Percentiles rank a stretch among this genome's conserved stretches.
phyloP scores from a whole-genome alignment of 2,329 filamentous ascomycete species.

The Lachnellula subtilissima region DNA sequence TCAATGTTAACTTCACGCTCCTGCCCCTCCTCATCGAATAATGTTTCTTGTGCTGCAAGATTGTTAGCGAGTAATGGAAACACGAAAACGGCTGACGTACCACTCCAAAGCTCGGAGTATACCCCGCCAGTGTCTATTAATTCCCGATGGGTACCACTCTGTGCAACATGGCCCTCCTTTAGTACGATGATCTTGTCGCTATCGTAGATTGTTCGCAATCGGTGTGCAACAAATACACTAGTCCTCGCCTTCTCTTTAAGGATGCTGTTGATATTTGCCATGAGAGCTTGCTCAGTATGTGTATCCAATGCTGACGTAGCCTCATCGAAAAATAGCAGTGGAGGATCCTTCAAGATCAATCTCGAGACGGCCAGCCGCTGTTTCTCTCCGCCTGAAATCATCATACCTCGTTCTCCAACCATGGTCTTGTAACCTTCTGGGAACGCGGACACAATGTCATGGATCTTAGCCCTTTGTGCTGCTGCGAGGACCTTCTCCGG shows the following conservation, averaged over 20 bases:
- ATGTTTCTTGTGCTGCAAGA: constrained; percentile 55
- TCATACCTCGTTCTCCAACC: constrained; percentile 90
- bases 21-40: constrained; percentile 46
- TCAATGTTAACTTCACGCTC: constrained; percentile 32
- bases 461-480: constrained; percentile 76
- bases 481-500: constrained; percentile 70
- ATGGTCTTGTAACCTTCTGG: constrained; percentile 87
- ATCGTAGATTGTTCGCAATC: constrained; percentile 89
- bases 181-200: constrained; percentile 90
- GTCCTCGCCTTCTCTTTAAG: constrained; percentile 83
- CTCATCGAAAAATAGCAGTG: constrained; percentile 90
- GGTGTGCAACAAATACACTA: constrained; percentile 91
- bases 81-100: constrained; percentile 42
- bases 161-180: constrained; percentile 76
- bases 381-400: constrained; percentile 95
- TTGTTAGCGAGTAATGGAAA: constrained; percentile 15
- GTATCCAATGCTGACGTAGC: constrained; percentile 90
- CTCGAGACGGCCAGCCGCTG: constrained; percentile 82
- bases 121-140: constrained; percentile 73
- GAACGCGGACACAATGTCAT: constrained; percentile 74
- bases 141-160: constrained; percentile 81
- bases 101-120: constrained; percentile 87
- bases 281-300: constrained; percentile 84
- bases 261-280: constrained; percentile 90
- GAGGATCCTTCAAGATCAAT: constrained; percentile 82